Conservation (phyloP, 2,329 filamentous ascomycete species). For the Teratosphaeria destructans region DNA sequence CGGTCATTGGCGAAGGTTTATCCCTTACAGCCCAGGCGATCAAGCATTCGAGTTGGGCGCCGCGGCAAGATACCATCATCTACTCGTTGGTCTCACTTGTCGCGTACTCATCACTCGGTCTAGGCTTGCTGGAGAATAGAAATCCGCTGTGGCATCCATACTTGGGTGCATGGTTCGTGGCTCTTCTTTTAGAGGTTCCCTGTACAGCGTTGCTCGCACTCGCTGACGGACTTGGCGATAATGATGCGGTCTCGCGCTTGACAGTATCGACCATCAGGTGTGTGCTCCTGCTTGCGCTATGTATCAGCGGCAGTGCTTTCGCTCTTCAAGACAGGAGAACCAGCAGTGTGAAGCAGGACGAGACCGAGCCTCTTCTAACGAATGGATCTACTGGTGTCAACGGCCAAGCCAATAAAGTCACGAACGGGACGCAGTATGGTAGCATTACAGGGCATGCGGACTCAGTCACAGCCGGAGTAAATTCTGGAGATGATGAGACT, state of each 20-base stretch:
- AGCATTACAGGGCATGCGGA: neutral
- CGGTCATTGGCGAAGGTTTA: conserved; percentile 12
- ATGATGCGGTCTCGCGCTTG: conserved; percentile 6
- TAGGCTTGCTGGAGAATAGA: conserved; percentile 16
- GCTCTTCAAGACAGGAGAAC: conserved; percentile 9
- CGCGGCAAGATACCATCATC: conserved; percentile 16
- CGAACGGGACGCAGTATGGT: conserved; percentile 1
- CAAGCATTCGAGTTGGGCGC: conserved; percentile 3
- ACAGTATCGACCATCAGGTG: conserved; percentile 10
- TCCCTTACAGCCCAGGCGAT: conserved; percentile 10
- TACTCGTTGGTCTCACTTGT: conserved; percentile 12
- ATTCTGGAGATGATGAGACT: conserved; percentile 11
- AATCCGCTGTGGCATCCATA: conserved; percentile 22
- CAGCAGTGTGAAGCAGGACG: conserved; percentile 7
- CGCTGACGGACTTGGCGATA: neutral
- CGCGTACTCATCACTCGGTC: conserved; percentile 11
- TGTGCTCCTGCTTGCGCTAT: conserved; percentile 7
- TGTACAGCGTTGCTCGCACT: conserved; percentile 11
- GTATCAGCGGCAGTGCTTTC: conserved; percentile 6
- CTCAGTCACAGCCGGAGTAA: neutral
- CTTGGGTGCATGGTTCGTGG: conserved; percentile 16
- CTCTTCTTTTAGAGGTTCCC: conserved; percentile 13
- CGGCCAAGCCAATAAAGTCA: conserved; percentile 4
- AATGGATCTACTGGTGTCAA: conserved; percentile 5
- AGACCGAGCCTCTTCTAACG: conserved; percentile 17